These are phyloP conservation scores for Neonectria punicea DNA, from an alignment of 2,329 filamentous ascomycete genomes.

Conservation along the genomic window DNA sequence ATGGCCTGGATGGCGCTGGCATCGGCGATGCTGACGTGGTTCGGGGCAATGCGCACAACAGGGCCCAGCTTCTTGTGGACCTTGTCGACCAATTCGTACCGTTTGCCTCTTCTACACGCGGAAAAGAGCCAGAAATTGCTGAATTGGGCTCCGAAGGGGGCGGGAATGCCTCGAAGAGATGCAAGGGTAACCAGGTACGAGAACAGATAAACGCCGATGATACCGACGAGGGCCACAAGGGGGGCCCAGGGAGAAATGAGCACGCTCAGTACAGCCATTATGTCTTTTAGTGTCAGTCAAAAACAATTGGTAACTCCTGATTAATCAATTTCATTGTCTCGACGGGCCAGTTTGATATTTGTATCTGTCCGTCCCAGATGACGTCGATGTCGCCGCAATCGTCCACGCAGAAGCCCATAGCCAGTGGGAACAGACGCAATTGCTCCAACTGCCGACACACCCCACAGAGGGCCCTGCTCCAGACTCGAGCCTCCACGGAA, in stretches of 20 bases:
- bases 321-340: background rate
- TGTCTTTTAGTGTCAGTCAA: background rate
- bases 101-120: constrained; percentile 71
- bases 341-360: constrained; percentile 6
- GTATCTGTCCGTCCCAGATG: background rate
- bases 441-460: constrained; percentile 4
- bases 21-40: constrained; percentile 85
- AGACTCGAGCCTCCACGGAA: constrained; percentile 5
- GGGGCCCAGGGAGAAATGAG: constrained; percentile 36
- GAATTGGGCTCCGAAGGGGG: constrained; percentile 72
- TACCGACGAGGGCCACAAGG: constrained; percentile 12
- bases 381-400: constrained; percentile 2
- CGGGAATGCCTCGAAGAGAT: constrained; percentile 65
- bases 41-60: constrained; percentile 83
- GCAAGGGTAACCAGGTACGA: constrained; percentile 65
- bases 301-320: background rate
- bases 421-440: background rate
- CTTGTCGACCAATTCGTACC: constrained; percentile 72
- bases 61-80: constrained; percentile 80
- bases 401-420: background rate
- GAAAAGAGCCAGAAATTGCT: constrained; percentile 83
- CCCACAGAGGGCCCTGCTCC: background rate
- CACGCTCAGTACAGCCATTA: constrained; percentile 35
- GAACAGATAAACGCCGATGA: constrained; percentile 33
- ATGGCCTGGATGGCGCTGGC: constrained; percentile 78